These are phyloP conservation scores for Collybiopsis luxurians DNA, from an alignment of 768 basidiomycete species.

Conservation along the genomic window DNA sequence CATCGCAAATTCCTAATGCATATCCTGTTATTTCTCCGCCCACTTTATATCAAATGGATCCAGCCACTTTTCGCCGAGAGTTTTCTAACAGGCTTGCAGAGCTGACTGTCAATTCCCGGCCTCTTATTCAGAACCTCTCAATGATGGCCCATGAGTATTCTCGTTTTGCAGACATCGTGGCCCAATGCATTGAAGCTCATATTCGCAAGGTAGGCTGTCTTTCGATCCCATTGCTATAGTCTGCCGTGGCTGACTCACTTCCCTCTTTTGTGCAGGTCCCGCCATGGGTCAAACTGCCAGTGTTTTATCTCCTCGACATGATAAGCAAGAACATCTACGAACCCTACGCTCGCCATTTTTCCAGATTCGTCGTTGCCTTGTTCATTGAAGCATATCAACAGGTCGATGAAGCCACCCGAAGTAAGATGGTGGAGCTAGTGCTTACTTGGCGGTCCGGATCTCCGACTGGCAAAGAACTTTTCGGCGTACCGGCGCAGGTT, in stretches of 20 bases:
- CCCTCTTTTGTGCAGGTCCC: conserved; percentile 66
- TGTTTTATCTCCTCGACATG: conserved; percentile 94
- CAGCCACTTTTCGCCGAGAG: conserved; percentile 75
- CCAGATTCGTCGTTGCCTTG: conserved; percentile 74
- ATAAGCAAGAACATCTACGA: conserved; percentile 96
- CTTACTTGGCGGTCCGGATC: conserved; percentile 91
- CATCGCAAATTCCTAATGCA: conserved; percentile 28
- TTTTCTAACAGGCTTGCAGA: conserved; percentile 70
- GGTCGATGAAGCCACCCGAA: conserved; percentile 80
- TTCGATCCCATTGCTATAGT: background rate
- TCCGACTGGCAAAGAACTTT: conserved; percentile 77
- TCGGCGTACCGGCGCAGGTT: conserved; percentile 75
- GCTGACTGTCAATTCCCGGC: conserved; percentile 92
- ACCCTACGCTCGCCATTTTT: conserved; percentile 86
- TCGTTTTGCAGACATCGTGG: conserved; percentile 76
- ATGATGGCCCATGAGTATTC: conserved; percentile 88
- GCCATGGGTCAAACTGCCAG: conserved; percentile 86
- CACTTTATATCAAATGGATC: conserved; percentile 52
- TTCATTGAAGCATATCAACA: conserved; percentile 87
- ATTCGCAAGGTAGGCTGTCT: conserved; percentile 75
- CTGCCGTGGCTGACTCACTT: conserved; percentile 72
- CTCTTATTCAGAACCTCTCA: conserved; percentile 90
- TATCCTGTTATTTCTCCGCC: conserved; percentile 46
- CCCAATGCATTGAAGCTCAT: conserved; percentile 79
- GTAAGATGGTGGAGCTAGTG: conserved; percentile 98